These are phyloP conservation scores for Camelina hispida DNA, from an alignment of 345 rosid species.

Conservation along the genomic window DNA sequence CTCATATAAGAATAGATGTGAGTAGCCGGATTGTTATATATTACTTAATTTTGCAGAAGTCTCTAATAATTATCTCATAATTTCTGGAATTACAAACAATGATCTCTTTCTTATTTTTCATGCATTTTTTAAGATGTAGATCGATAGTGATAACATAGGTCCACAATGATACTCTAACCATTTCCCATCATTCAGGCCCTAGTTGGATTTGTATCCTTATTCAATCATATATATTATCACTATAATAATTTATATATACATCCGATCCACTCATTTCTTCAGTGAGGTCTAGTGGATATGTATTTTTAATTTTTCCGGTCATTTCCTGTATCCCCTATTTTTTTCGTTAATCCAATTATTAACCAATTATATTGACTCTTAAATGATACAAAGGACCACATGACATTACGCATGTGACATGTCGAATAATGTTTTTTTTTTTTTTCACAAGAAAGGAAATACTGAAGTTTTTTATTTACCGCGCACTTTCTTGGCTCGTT, in stretches of 20 bases:
- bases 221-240: neutral
- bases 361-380: neutral
- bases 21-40: no score
- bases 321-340: neutral
- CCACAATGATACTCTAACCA: neutral
- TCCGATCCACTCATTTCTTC: neutral
- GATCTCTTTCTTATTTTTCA: no score
- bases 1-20: no score
- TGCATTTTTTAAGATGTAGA: no score
- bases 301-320: neutral
- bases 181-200: neutral
- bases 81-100: no score
- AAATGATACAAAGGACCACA: neutral
- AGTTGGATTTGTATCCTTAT: neutral
- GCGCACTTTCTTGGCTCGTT: slow-evolving; percentile 34
- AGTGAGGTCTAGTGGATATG: neutral
- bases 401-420: neutral
- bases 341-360: neutral
- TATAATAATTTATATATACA: no score
- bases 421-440: neutral
- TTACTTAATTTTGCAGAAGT: no score
- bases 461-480: neutral
- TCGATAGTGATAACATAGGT: neutral
- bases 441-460: neutral
- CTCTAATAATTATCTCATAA: no score